A percentile compares a stretch with the other conserved stretches of the same genome.
Evolutionary conservation across 208 protist species (phyloP).

Genomic region (Leishmania aethiopica): DNA sequence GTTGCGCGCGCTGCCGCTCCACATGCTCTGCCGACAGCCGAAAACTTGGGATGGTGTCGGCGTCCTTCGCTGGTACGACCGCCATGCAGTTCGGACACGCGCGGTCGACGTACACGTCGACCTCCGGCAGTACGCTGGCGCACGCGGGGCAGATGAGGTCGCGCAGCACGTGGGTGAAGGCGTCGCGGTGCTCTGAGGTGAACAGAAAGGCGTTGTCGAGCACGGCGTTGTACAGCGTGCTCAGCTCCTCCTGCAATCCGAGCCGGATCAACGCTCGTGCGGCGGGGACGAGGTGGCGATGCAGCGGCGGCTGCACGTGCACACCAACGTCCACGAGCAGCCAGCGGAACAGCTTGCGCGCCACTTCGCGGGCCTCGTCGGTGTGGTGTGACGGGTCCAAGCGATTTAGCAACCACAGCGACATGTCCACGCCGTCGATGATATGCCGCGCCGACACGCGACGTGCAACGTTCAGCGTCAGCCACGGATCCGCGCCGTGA

Average conservation of each 20-base stretch:
- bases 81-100: conserved; percentile 70
- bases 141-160: conserved; percentile 82
- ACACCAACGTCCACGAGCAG: conserved; percentile 80
- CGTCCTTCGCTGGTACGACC: conserved; percentile 61
- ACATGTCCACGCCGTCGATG: conserved; percentile 82
- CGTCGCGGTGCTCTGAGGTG: conserved; percentile 53
- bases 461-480: conserved; percentile 79
- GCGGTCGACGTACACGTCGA: conserved; percentile 68
- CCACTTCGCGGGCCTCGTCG: conserved; percentile 65
- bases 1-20: conserved; percentile 47
- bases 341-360: conserved; percentile 80
- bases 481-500: conserved; percentile 80
- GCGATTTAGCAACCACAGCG: conserved; percentile 79
- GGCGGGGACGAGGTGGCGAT: conserved; percentile 73
- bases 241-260: conserved; percentile 67
- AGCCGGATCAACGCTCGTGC: conserved; percentile 76
- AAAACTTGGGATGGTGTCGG: conserved; percentile 61
- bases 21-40: conserved; percentile 73
- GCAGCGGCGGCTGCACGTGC: conserved; percentile 72
- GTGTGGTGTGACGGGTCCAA: conserved; percentile 78
- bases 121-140: conserved; percentile 55
- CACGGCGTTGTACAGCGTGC: conserved; percentile 77
- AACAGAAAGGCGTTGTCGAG: conserved; percentile 80
- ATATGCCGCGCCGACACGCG: conserved; percentile 58
- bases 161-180: conserved; percentile 72